phyloP scores from a whole-genome alignment of 331 rosid species.

The Dryas integrifolia region DNA sequence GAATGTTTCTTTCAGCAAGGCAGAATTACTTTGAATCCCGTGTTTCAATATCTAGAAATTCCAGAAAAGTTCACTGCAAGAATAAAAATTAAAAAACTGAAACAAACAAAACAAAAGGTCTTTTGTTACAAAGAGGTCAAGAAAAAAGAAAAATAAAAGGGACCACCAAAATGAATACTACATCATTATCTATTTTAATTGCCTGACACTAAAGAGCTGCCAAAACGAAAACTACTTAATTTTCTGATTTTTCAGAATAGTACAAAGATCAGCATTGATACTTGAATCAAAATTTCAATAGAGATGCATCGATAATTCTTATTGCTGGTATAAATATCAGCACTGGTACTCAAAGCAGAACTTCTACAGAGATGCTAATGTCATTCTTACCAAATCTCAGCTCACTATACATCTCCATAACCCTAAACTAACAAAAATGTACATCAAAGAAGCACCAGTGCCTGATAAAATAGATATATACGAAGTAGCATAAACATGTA shows the following conservation, averaged over 20 bases:
- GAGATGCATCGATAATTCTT: conserved; percentile 2
- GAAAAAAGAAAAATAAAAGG: conserved; percentile 17
- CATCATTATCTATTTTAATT: neutral
- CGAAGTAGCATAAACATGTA: neutral
- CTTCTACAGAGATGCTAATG: conserved; percentile 4
- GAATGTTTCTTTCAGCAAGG: conserved; percentile 33
- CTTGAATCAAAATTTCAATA: neutral
- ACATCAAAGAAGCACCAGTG: neutral
- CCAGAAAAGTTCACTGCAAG: conserved; percentile 34
- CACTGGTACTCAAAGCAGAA: neutral
- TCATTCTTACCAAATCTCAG: neutral
- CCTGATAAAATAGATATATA: neutral
- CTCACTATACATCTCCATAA: conserved; percentile 7
- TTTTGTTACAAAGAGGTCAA: conserved; percentile 17
- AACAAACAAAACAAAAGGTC: neutral
- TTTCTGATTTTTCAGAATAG: neutral
- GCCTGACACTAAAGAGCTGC: neutral
- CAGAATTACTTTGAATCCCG: conserved; percentile 17
- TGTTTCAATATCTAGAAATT: conserved; percentile 24
- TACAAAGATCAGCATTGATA: neutral
- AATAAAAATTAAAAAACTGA: neutral
- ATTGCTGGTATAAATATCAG: neutral
- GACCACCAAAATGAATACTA: neutral
- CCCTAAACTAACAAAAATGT: neutral
- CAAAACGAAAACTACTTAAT: neutral